Evolutionary conservation across 2,329 filamentous ascomycete species (phyloP).

Genomic region (Talaromyces islandicus): DNA sequence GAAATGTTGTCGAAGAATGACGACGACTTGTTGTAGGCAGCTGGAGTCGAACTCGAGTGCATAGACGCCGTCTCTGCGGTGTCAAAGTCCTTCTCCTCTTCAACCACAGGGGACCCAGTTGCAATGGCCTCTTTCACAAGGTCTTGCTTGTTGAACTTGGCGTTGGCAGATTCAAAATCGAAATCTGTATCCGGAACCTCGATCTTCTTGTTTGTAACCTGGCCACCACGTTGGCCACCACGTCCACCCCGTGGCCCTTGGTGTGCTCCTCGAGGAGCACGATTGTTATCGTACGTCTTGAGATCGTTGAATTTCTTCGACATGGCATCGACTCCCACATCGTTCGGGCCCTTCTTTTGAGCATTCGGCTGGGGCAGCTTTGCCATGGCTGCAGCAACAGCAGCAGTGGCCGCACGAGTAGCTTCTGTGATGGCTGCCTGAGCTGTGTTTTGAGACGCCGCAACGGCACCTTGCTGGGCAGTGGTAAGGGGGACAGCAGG

Average conservation of each 20-base stretch:
- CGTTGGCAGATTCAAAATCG: conserved; percentile 81
- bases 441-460: conserved; percentile 23
- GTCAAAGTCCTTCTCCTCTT: conserved; percentile 45
- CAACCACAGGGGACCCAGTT: conserved; percentile 60
- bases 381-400: conserved; percentile 47
- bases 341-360: conserved; percentile 27
- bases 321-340: conserved; percentile 35
- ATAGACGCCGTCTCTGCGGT: conserved; percentile 28
- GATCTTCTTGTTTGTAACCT: conserved; percentile 57
- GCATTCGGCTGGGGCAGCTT: conserved; percentile 39
- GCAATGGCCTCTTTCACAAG: conserved; percentile 84
- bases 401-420: conserved; percentile 43
- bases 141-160: conserved; percentile 84
- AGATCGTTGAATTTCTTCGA: conserved; percentile 43
- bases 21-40: conserved; percentile 75
- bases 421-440: conserved; percentile 41
- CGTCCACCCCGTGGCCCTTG: conserved; percentile 41
- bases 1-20: conserved; percentile 99
- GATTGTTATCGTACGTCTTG: conserved; percentile 35
- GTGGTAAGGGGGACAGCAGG: conserved; percentile 23
- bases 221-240: conserved; percentile 39
- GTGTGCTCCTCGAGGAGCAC: conserved; percentile 31
- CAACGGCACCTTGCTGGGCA: conserved; percentile 20
- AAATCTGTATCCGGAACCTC: conserved; percentile 89
- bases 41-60: conserved; percentile 30